A percentile compares a stretch with the other conserved stretches of the same genome.
Evolutionary conservation across 768 basidiomycete species (phyloP).

Genomic region (Russula brevipes): DNA sequence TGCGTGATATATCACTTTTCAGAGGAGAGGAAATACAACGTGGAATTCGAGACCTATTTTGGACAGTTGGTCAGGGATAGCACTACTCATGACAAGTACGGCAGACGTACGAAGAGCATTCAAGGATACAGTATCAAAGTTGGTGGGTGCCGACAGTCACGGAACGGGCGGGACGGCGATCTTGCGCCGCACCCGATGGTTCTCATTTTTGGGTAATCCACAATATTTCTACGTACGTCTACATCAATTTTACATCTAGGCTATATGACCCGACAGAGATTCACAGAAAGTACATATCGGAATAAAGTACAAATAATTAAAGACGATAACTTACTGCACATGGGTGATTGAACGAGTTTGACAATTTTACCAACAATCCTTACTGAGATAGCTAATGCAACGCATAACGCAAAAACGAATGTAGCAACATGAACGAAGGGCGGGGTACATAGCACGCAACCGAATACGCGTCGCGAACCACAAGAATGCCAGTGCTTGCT

Average conservation of each 20-base stretch:
- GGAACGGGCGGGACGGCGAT: no score
- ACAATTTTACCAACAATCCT: background rate
- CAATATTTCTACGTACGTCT: background rate
- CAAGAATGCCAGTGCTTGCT: background rate
- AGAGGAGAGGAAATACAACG: no score
- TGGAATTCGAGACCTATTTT: no score
- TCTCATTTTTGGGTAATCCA: background rate
- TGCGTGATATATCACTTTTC: no score
- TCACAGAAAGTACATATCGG: background rate
- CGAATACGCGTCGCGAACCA: background rate
- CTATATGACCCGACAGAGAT: background rate
- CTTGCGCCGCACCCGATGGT: no score
- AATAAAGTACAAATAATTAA: conserved; percentile 1
- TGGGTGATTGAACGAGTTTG: background rate
- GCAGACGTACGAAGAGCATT: no score
- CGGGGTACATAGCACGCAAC: background rate
- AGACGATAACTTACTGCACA: conserved; percentile 14
- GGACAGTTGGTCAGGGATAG: no score
- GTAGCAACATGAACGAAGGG: background rate
- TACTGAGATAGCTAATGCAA: background rate
- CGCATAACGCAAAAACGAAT: background rate
- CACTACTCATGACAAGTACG: no score
- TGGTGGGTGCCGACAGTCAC: no score
- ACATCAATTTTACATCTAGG: background rate
- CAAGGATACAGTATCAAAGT: no score